A percentile compares a stretch with the other conserved stretches of the same genome.
These are phyloP conservation scores for Waltergamsia citrina DNA, from an alignment of 2,329 filamentous ascomycete genomes.

Conservation along the genomic window DNA sequence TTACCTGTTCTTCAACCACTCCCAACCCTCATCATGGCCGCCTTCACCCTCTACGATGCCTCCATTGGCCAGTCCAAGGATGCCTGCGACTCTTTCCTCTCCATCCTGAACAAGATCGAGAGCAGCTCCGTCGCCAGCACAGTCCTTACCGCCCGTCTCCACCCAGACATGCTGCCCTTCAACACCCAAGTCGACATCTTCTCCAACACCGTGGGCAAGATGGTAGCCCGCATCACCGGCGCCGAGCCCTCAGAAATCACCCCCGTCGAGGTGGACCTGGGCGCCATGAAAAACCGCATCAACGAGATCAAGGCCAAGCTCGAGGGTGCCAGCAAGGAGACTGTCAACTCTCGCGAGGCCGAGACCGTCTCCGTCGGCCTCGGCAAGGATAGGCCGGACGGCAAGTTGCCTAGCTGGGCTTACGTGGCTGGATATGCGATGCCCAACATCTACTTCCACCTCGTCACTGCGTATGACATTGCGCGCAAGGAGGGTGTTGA, in stretches of 20 bases:
- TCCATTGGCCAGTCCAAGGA: constrained; percentile 20
- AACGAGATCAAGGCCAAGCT: constrained; percentile 17
- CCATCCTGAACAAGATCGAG: constrained; percentile 26
- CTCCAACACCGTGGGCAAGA: constrained; percentile 18
- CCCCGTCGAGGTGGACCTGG: constrained; percentile 21
- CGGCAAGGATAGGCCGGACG: constrained; percentile 16
- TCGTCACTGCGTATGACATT: constrained; percentile 49
- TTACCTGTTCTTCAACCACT: not conserved
- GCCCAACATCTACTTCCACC: constrained; percentile 58
- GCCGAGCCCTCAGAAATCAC: constrained; percentile 8
- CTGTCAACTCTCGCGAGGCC: constrained; percentile 19
- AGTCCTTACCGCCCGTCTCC: constrained; percentile 21
- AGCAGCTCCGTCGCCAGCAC: constrained; percentile 18
- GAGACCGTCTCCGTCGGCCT: constrained; percentile 18
- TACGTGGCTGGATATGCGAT: constrained; percentile 40
- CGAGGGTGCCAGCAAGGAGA: constrained; percentile 19
- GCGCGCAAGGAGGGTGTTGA: constrained; percentile 50
- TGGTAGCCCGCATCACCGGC: constrained; percentile 22
- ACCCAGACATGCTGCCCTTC: constrained; percentile 32
- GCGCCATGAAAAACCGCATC: constrained; percentile 23
- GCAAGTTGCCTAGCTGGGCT: constrained; percentile 12
- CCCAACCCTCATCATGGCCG: no score
- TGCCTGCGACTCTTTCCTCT: constrained; percentile 18
- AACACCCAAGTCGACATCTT: constrained; percentile 27
- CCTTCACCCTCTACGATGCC: constrained; percentile 30